Base-by-base conservation (phyloP, 2,329 filamentous ascomycete genomes). In the Fusarium acutatum region DNA sequence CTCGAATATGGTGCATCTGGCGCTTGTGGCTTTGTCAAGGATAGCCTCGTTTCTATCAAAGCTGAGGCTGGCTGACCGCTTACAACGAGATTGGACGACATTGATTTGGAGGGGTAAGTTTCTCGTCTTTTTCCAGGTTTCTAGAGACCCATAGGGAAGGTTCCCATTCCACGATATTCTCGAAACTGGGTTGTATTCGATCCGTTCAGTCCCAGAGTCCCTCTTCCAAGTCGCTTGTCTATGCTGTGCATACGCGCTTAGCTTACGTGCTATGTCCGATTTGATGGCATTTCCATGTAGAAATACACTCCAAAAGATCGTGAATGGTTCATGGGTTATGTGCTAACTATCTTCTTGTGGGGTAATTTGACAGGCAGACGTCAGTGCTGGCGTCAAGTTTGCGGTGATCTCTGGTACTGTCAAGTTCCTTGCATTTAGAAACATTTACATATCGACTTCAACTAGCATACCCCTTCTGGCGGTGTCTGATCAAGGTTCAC, bases 41-140 rank as follows among this genome's bases (percentile, higher is more conserved):
- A 78, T 78, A 77, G 72, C 77, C 77, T 78, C 75, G 75, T 74
- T 71, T 70, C 65, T 47, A 32, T 47, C 49, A 49, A 67, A 75
- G 64, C 69, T 69, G 75, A 79, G 77, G 77, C 77, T 79, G 77
- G 73, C 75, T 79, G 77, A 79, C 77, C 77, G 77, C 77, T 72
- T 58, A 64, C 59, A 47, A 63, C 52, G 44, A 70, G 64, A 75
- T 68, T 69, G 69, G 74, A 77, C 74, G 67, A 65, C 67, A 58
- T 67, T 62, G 67, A 28, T 53, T 69, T 65, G 50, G 63, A 69
- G 71, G 71, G 63, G 71, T 43, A 65, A 52, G 32, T 30, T 50
- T 68, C 44, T 56, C 44, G 49, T 47, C 63, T 50, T 62, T 26
- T 67, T 74, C 71, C 71, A 72, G 54, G 60, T 72, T 74, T 54